Percentiles rank a stretch among this genome's conserved stretches.
Evolutionary conservation across 305 asterid species (phyloP).

Genomic region (Ilex paraguariensis): DNA sequence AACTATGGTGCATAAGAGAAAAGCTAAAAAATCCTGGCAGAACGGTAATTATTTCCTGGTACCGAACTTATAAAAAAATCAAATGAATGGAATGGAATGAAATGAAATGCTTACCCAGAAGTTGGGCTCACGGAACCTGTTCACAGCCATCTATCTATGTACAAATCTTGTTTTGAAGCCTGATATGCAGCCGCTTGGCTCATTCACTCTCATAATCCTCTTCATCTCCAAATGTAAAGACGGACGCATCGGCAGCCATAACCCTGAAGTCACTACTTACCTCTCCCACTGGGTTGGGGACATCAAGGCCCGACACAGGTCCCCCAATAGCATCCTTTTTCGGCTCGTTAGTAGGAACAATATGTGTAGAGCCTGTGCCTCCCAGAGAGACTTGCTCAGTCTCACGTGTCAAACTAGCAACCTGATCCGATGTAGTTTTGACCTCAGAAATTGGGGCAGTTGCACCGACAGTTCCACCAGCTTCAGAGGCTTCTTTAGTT

Average conservation of each 20-base stretch:
- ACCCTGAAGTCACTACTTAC: constrained; percentile 92
- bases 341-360: constrained; percentile 16
- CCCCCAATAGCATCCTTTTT: constrained; percentile 39
- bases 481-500: constrained; percentile 30
- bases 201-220: constrained; percentile 91
- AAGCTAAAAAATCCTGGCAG: too few species aligned
- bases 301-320: constrained; percentile 12
- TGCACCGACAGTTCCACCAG: constrained; percentile 14
- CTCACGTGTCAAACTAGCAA: constrained; percentile 38
- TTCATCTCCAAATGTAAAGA: constrained; percentile 93
- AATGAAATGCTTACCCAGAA: too few species aligned
- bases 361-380: constrained; percentile 20
- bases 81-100: too few species aligned
- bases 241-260: constrained; percentile 97
- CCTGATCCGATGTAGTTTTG: constrained; percentile 28
- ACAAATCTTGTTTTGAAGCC: too few species aligned
- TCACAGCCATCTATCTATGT: too few species aligned
- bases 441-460: constrained; percentile 25
- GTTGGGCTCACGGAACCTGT: too few species aligned
- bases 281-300: constrained; percentile 36
- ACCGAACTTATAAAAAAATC: too few species aligned
- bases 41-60: too few species aligned
- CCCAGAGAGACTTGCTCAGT: constrained; percentile 36
- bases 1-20: too few species aligned
- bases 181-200: constrained; percentile 1